These are phyloP conservation scores for Urtica urens DNA, from an alignment of 306 rosid species.

Conservation along the genomic window DNA sequence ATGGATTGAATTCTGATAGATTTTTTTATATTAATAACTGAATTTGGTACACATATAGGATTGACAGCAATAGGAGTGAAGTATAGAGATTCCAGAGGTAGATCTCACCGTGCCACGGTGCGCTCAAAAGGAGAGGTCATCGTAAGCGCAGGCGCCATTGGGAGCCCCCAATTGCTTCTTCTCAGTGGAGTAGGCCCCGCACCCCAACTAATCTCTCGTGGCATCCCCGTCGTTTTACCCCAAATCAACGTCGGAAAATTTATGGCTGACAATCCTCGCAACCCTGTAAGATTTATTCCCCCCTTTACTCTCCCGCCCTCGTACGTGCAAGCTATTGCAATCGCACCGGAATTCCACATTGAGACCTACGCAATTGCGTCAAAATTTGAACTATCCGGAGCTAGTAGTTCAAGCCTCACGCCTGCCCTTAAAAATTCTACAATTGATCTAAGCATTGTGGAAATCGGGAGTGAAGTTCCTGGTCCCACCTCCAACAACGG, in stretches of 20 bases:
- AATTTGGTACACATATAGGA: background rate
- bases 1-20: no score
- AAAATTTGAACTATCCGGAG: no score
- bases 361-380: no score
- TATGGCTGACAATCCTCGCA: constrained; percentile 25
- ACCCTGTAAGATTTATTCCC: background rate
- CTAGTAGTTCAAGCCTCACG: background rate
- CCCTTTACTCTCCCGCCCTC: background rate
- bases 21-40: no score
- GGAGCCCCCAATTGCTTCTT: constrained; percentile 25
- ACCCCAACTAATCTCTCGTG: constrained; percentile 3
- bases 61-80: constrained; percentile 17
- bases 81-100: constrained; percentile 15
- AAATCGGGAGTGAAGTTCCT: background rate
- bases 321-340: background rate
- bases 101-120: constrained; percentile 10
- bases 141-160: constrained; percentile 23
- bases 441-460: background rate
- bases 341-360: background rate
- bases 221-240: constrained; percentile 9
- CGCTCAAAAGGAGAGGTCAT: constrained; percentile 18
- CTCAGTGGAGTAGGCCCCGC: constrained; percentile 22
- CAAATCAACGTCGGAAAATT: constrained; percentile 15
- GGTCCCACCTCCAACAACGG: constrained; percentile 1
- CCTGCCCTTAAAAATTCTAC: background rate